Evolutionary conservation across 257 asterid genomes (phyloP), one percentile per base, ranked within the genome.

Genomic region (Capsicum baccatum): DNA sequence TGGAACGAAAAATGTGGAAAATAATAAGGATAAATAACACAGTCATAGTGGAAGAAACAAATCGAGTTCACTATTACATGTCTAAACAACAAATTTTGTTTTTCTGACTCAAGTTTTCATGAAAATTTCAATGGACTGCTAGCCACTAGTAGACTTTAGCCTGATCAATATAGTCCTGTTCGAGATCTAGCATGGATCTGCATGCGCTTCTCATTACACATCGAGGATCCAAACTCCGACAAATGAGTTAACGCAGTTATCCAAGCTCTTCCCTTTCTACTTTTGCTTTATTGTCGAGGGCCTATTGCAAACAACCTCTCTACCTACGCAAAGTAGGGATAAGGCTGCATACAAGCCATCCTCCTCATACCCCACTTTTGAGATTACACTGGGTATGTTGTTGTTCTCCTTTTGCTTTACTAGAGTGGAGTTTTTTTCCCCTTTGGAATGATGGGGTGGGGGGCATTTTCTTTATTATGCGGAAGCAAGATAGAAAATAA

Each of bases 1-100:
- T 96, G 92, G 10, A 33, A 33, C 55, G 79, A 52, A 78, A 80
- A 80, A 44, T 78, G 82, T 54, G 50, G 64, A 14, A 8, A 54
- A 13, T 15, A 33, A 2, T 0, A 54, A 26, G 64, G 47, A 26
- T 54, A 54, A 54, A 78, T 5, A 4, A 26, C 2, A 0, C 3
- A 12, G 10, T 14, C 0, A 13, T 8, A 21, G 63, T 33, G 54
- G 44, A 54, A 54, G 82, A 54, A 63, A 52, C 59, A 54, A 52
- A 63, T 42, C 15, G 33, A 14, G 39, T 35, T 62, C 19, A 26
- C 9, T 78, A 0, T 6, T 14, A 33, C 48, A 33, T 14, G 63
- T 54, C 3, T 54, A 78, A 0, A 57, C 48, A 54, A 52, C 48
- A 78, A 54, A 52, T 0, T 12, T 74, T 74, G 62, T 13, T 50